Evolutionary conservation across 225 moss, liverwort and hornwort species (phyloP).

Genomic region (Rhytidiadelphus loreus): DNA sequence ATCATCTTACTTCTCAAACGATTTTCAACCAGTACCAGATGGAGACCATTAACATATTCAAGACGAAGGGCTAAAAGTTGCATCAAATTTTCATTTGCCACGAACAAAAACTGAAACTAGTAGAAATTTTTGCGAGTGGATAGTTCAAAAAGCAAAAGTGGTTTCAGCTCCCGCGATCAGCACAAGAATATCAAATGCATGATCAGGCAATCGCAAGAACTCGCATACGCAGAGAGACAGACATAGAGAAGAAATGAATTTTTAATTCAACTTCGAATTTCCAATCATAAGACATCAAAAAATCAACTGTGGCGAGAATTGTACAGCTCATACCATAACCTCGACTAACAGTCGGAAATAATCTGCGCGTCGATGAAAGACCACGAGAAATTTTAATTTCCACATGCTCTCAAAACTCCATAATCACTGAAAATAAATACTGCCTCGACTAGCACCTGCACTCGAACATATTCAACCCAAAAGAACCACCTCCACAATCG

Average conservation of each 20-base stretch:
- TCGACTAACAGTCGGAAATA: not conserved
- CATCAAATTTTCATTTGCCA: not conserved
- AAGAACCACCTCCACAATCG: not conserved
- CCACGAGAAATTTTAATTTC: not conserved
- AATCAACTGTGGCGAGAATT: not conserved
- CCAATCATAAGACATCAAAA: not conserved
- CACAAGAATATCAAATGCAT: not conserved
- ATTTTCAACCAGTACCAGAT: not conserved
- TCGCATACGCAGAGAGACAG: not conserved
- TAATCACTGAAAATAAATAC: not conserved
- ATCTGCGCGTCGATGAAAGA: conserved; percentile 3
- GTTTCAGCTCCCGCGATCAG: not conserved
- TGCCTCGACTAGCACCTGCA: conserved; percentile 34
- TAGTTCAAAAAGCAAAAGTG: too few relatives aligned
- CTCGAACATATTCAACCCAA: not conserved
- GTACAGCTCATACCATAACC: not conserved
- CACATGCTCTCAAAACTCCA: not conserved
- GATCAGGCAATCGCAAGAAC: not conserved
- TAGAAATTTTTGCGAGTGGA: too few relatives aligned
- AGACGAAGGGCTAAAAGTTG: too few relatives aligned
- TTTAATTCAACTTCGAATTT: not conserved
- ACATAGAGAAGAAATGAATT: not conserved
- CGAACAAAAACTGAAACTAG: not conserved
- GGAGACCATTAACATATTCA: not conserved
- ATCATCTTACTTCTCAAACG: not conserved